Base-by-base conservation (phyloP, 106 monocot species). In the Apostasia ramifera region DNA sequence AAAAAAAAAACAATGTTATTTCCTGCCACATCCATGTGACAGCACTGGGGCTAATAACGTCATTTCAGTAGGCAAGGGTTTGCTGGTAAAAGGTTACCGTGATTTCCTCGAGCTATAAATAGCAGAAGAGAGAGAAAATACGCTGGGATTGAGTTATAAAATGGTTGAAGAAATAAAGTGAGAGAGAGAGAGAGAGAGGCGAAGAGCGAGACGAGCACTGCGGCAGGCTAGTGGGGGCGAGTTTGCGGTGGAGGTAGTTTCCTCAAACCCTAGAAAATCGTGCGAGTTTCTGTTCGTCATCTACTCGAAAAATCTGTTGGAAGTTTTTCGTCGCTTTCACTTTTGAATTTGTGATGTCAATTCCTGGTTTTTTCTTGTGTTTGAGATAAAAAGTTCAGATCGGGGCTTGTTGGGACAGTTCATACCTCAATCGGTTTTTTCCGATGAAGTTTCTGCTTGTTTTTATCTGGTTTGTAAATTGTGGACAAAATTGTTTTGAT, bases 261-360 rank as follows among this genome's bases (percentile, higher is more conserved):
- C 6, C 8, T 42, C 42, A 61, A 61, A 63, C 5, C 62, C 62
- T 63, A 63, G 45, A 63, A 45, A 40, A 41, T 63, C 62, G 62
- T 45, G 62, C 12, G 44, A 26, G 42, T 10, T 45, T 63, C 45
- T 45, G 5, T 13, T n/a, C 13, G 13, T 44, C 43, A 11, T 45
- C 13, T 59, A 3, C 59, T 59, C 41, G 3, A 41, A 59, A 59
- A 26, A 26, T 26, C 26, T 63, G 3, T 6, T 63, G 1, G n/a
- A 44, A 45, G 1, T 44, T 12, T 63, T 44, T 63, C 62, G 62
- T 14, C 62, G 44, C 45, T 63, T 63, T 42, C 62, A 43, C 14
- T 63, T 63, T 44, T 63, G 62, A 63, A 63, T 63, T n/a, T 63
- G 62, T 44, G 44, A 42, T 45, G 44, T 63, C n/a, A 44, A 63